Percentiles rank a stretch among this genome's conserved stretches.
These are phyloP conservation scores for Isochrysis galbana DNA, from an alignment of 78 protist genomes.

Conservation along the genomic window DNA sequence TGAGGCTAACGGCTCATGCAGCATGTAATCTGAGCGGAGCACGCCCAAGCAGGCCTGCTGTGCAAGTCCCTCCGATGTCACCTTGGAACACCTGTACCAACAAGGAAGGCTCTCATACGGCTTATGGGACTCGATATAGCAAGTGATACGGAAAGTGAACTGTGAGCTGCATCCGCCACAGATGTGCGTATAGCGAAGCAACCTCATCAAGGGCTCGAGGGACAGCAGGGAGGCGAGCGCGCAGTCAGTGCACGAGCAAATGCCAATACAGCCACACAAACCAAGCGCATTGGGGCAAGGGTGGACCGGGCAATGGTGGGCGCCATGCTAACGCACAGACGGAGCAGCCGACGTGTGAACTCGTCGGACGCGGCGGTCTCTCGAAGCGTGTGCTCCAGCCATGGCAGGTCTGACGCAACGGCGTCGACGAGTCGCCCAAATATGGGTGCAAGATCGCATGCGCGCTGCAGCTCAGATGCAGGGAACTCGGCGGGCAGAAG, in stretches of 20 bases:
- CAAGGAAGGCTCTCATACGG: too few relatives aligned
- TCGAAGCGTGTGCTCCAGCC: neutral
- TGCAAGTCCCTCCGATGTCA: neutral
- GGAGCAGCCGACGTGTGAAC: neutral
- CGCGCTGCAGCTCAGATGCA: neutral
- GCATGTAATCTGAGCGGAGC: conserved; percentile 89
- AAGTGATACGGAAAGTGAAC: too few relatives aligned
- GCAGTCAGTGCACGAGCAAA: too few relatives aligned
- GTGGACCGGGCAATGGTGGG: too few relatives aligned
- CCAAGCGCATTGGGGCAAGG: too few relatives aligned
- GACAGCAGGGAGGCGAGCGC: too few relatives aligned
- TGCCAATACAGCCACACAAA: too few relatives aligned
- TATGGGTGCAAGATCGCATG: neutral
- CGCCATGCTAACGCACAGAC: neutral
- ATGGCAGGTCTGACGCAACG: neutral
- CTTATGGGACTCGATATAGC: too few relatives aligned
- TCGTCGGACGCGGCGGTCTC: neutral
- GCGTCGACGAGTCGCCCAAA: neutral
- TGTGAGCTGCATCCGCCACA: too few relatives aligned
- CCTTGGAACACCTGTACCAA: neutral
- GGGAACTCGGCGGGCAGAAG: neutral
- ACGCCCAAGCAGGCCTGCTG: conserved; percentile 69
- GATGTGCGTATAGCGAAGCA: too few relatives aligned
- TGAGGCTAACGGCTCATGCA: conserved; percentile 70
- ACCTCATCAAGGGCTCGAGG: too few relatives aligned